Percentiles rank a stretch among this genome's conserved stretches.
Conservation (phyloP, 805 yeast genomes). For the Suhomyces prunicola region DNA sequence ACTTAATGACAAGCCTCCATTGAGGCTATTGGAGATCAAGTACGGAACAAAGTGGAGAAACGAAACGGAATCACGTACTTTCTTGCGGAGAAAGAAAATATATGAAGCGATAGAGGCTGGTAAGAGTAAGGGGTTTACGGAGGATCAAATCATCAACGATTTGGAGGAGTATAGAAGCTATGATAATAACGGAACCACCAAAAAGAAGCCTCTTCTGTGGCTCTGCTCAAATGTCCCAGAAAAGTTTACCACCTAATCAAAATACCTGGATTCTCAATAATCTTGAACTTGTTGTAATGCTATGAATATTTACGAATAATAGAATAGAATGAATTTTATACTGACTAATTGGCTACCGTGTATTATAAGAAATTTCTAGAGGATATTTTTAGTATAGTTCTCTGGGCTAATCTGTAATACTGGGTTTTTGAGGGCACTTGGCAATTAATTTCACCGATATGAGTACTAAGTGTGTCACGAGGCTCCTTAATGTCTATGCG, state of each 20-base stretch:
- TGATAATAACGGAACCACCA: constrained; percentile 37
- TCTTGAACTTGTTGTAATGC: too few relatives aligned
- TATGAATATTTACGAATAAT: too few relatives aligned
- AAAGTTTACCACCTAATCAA: constrained; percentile 5
- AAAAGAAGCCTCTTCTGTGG: constrained; percentile 24
- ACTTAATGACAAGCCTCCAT: constrained; percentile 49
- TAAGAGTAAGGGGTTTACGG: constrained; percentile 39
- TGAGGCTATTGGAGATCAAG: constrained; percentile 45
- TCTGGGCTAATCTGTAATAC: too few relatives aligned
- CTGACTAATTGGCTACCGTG: too few relatives aligned
- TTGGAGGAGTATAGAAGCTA: constrained; percentile 44
- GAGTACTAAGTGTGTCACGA: too few relatives aligned
- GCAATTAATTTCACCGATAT: too few relatives aligned
- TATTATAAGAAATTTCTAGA: too few relatives aligned
- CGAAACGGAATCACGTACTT: constrained; percentile 52
- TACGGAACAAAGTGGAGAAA: constrained; percentile 56
- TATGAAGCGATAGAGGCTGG: constrained; percentile 57
- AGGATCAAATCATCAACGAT: constrained; percentile 42
- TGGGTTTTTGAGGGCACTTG: too few relatives aligned
- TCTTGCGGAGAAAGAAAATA: constrained; percentile 50
- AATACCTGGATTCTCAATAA: too few relatives aligned
- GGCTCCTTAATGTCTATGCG: too few relatives aligned
- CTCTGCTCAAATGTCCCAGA: constrained; percentile 13
- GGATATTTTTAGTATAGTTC: too few relatives aligned
- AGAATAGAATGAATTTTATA: too few relatives aligned